Percentiles rank a stretch among this genome's conserved stretches.
phyloP scores from a whole-genome alignment of 2,329 filamentous ascomycete genomes.

The Penicillium sp. region DNA sequence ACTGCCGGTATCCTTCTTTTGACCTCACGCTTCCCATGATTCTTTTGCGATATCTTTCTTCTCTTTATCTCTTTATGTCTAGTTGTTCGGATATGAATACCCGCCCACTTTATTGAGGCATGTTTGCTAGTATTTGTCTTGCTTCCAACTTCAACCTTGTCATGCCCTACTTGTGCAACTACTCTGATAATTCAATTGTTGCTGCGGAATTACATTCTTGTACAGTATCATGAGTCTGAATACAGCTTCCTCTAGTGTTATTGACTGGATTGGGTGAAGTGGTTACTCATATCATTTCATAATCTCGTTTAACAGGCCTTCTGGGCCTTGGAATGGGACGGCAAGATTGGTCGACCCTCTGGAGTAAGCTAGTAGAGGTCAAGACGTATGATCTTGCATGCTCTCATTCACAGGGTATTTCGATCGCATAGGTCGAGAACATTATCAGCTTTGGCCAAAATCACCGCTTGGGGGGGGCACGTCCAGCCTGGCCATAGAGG shows the following conservation, averaged over 20 bases:
- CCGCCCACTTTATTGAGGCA: constrained; percentile 17
- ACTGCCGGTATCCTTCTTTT: constrained; percentile 5
- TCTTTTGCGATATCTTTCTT: not conserved
- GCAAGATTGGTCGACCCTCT: not conserved
- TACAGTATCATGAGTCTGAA: not conserved
- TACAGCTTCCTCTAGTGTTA: not conserved
- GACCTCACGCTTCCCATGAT: constrained; percentile 21
- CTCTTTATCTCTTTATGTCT: constrained; percentile 5
- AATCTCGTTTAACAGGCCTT: constrained; percentile 9
- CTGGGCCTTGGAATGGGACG: not conserved
- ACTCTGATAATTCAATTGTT: not conserved
- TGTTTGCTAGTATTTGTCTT: constrained; percentile 6
- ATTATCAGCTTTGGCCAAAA: not conserved
- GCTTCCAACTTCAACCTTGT: not conserved
- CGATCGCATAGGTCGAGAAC: not conserved
- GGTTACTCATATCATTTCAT: constrained; percentile 8
- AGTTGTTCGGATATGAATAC: constrained; percentile 21
- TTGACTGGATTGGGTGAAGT: not conserved
- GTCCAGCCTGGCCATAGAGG: too few species aligned
- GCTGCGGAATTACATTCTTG: not conserved
- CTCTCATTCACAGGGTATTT: constrained; percentile 1
- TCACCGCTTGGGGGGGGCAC: not conserved
- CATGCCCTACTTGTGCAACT: not conserved
- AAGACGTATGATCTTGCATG: not conserved
- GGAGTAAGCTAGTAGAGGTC: not conserved